Conservation (phyloP, 1,284 basidiomycete genomes). For the Fomitopsis schrenkii region DNA sequence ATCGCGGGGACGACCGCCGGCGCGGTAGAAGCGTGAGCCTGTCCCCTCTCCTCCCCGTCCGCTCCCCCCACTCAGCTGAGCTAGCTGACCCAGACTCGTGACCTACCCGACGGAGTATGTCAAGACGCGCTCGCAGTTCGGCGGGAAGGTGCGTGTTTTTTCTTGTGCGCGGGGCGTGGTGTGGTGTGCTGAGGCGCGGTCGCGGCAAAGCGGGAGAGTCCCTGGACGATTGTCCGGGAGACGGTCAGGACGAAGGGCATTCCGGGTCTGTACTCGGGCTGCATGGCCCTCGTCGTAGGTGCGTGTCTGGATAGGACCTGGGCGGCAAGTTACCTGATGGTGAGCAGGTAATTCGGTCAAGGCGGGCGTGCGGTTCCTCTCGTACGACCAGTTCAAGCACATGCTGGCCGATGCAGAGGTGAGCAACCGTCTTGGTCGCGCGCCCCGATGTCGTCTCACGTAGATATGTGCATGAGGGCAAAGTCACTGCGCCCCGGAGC, state of each 20-base stretch:
- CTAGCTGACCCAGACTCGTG: conserved; percentile 50
- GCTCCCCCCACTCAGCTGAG: conserved; percentile 25
- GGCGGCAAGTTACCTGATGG: background rate
- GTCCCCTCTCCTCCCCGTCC: background rate
- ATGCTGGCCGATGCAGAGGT: conserved; percentile 82
- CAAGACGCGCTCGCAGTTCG: conserved; percentile 82
- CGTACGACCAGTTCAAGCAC: conserved; percentile 92
- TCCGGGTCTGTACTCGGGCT: conserved; percentile 81
- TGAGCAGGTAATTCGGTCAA: conserved; percentile 67
- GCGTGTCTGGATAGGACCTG: conserved; percentile 1
- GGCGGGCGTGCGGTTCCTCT: conserved; percentile 93
- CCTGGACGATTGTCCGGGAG: conserved; percentile 62
- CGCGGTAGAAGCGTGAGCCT: conserved; percentile 81
- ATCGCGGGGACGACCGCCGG: conserved; percentile 94
- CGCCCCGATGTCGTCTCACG: conserved; percentile 2
- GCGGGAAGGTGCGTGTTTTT: conserved; percentile 57
- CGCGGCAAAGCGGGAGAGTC: conserved; percentile 54
- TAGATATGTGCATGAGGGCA: conserved; percentile 55
- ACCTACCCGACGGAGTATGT: conserved; percentile 95
- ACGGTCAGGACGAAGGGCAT: conserved; percentile 75
- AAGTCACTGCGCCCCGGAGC: conserved; percentile 82
- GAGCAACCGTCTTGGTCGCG: conserved; percentile 16
- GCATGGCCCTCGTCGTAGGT: conserved; percentile 83
- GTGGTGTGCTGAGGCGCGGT: background rate
- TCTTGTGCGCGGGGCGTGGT: background rate